Percentiles rank a stretch among this genome's conserved stretches.
These are phyloP conservation scores for Calonectria naviculata DNA, from an alignment of 2,329 filamentous ascomycete genomes.

Conservation along the genomic window DNA sequence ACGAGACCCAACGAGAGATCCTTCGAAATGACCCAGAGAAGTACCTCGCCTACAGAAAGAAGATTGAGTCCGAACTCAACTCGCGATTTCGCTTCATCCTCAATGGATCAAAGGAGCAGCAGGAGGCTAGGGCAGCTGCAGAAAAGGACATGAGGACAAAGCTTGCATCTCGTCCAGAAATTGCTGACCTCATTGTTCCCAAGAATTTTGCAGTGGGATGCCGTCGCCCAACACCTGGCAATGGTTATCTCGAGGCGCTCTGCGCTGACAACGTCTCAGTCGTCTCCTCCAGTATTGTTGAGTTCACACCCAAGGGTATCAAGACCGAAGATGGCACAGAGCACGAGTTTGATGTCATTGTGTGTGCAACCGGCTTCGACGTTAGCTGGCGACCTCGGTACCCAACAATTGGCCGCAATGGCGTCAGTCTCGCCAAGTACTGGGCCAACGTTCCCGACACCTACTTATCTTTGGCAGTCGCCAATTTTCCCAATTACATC, in stretches of 20 bases:
- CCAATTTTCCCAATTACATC: slow-evolving; percentile 40
- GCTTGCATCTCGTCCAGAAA: slow-evolving; percentile 52
- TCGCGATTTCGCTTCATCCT: slow-evolving; percentile 64
- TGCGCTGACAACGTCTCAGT: slow-evolving; percentile 14
- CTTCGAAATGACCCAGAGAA: slow-evolving; percentile 63
- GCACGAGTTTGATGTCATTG: slow-evolving; percentile 34
- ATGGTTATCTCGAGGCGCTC: slow-evolving; percentile 23
- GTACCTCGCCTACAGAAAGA: slow-evolving; percentile 63
- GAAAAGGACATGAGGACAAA: slow-evolving; percentile 21
- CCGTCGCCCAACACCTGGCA: slow-evolving; percentile 19
- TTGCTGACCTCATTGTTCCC: slow-evolving; percentile 58
- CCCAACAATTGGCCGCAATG: slow-evolving; percentile 56
- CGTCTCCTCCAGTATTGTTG: neutral
- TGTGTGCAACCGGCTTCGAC: slow-evolving; percentile 46
- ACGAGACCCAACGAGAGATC: slow-evolving; percentile 56
- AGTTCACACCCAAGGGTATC: slow-evolving; percentile 11
- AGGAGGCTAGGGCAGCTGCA: slow-evolving; percentile 14
- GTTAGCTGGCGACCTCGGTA: slow-evolving; percentile 48
- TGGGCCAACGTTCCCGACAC: slow-evolving; percentile 33
- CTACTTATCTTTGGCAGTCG: slow-evolving; percentile 34
- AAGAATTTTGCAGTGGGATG: slow-evolving; percentile 30
- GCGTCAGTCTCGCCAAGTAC: slow-evolving; percentile 35
- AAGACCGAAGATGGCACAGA: slow-evolving; percentile 8
- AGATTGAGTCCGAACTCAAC: slow-evolving; percentile 61
- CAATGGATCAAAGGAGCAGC: slow-evolving; percentile 48